phyloP scores from a whole-genome alignment of 257 asterid genomes.

The Fraxinus excelsior region DNA sequence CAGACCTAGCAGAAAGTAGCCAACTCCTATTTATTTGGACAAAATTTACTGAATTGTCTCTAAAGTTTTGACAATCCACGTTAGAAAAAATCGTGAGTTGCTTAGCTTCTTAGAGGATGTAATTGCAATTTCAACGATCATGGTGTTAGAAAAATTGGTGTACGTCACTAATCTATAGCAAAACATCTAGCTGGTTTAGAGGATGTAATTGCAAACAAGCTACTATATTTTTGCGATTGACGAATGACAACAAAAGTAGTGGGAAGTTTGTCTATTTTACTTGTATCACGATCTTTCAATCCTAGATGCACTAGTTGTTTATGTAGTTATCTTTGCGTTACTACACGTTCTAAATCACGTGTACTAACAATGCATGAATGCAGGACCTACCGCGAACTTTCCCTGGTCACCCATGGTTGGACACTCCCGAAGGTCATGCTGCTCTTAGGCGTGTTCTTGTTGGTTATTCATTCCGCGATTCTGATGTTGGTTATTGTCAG shows the following conservation, averaged over 20 bases:
- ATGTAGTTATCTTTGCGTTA: not conserved
- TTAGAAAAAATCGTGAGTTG: too few relatives aligned
- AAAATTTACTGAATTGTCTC: constrained; percentile 3
- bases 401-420: constrained; percentile 99
- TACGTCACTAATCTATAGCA: not conserved
- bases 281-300: not conserved
- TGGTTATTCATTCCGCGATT: constrained; percentile 93
- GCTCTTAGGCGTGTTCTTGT: constrained; percentile 96
- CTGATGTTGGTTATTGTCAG: constrained; percentile 99
- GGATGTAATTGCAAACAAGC: constrained; percentile 1
- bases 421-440: constrained; percentile 89
- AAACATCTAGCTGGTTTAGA: not conserved
- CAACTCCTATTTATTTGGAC: not conserved
- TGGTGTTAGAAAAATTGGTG: not conserved
- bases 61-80: not conserved
- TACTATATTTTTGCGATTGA: not conserved
- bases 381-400: constrained; percentile 98
- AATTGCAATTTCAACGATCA: not conserved
- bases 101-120: not conserved
- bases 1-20: constrained; percentile 3
- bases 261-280: not conserved
- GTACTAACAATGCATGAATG: constrained; percentile 17
- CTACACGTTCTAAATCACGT: not conserved
- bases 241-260: not conserved
- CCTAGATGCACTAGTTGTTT: not conserved